phyloP scores from a whole-genome alignment of 1,284 basidiomycete species.

The Fereydounia khargensis region DNA sequence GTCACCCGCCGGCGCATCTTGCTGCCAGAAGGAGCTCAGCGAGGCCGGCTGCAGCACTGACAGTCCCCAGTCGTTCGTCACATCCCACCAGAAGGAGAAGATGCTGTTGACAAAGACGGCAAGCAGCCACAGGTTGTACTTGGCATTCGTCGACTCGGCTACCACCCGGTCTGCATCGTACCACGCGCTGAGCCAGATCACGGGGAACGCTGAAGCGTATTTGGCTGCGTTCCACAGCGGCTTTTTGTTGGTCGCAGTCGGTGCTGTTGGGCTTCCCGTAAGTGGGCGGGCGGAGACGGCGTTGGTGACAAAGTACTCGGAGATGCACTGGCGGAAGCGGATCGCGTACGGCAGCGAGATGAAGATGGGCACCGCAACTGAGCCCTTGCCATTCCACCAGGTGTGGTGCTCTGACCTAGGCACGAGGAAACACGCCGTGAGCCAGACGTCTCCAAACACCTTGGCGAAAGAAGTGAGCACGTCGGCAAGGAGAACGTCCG shows the following conservation, averaged over 20 bases:
- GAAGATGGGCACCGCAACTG: constrained; percentile 69
- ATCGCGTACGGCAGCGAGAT: constrained; percentile 89
- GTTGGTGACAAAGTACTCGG: constrained; percentile 69
- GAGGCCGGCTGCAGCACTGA: constrained; percentile 64
- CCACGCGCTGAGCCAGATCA: constrained; percentile 68
- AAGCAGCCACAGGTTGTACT: constrained; percentile 64
- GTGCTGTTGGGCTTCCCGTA: constrained; percentile 57
- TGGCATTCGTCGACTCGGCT: neutral
- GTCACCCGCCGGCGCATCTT: neutral
- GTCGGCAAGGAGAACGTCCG: constrained; percentile 91
- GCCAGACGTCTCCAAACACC: constrained; percentile 90
- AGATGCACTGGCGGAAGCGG: constrained; percentile 87
- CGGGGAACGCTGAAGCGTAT: constrained; percentile 96
- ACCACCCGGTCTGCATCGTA: constrained; percentile 21
- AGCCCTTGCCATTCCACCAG: constrained; percentile 49
- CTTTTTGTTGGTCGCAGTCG: constrained; percentile 3
- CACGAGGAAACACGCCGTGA: constrained; percentile 75
- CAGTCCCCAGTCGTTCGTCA: constrained; percentile 96
- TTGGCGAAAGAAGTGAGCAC: constrained; percentile 94
- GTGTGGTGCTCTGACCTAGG: constrained; percentile 56
- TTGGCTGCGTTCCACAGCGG: constrained; percentile 92
- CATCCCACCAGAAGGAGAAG: constrained; percentile 99
- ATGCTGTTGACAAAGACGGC: constrained; percentile 82
- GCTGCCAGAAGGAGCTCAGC: constrained; percentile 13
- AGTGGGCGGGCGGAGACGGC: constrained; percentile 1